These are phyloP conservation scores for Globisporangium radiosum DNA, from an alignment of 352 stramenopile species.

Conservation along the genomic window DNA sequence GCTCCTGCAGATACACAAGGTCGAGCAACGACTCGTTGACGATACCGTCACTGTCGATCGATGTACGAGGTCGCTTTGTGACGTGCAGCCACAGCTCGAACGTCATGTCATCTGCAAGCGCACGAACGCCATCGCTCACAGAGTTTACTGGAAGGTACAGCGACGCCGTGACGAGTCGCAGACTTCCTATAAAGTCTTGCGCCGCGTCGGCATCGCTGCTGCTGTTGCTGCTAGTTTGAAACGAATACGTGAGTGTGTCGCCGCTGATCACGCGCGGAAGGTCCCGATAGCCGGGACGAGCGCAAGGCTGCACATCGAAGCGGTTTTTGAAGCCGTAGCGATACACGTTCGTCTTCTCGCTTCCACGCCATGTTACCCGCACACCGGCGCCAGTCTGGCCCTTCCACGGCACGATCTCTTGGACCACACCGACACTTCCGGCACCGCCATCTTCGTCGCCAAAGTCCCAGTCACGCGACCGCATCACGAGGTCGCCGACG, in stretches of 20 bases:
- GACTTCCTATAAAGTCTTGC: constrained; percentile 28
- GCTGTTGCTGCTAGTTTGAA: constrained; percentile 10
- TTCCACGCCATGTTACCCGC: constrained; percentile 46
- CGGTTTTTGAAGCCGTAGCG: constrained; percentile 50
- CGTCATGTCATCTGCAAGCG: constrained; percentile 30
- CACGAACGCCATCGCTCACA: constrained; percentile 1
- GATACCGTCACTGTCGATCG: not conserved
- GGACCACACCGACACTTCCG: constrained; percentile 46
- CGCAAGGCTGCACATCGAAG: constrained; percentile 51
- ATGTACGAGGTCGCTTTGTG: not conserved
- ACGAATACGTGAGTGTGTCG: constrained; percentile 26
- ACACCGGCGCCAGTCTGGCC: constrained; percentile 42
- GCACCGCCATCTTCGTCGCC: constrained; percentile 61
- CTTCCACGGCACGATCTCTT: constrained; percentile 50
- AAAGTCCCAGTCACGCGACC: constrained; percentile 66
- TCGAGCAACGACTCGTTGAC: constrained; percentile 10
- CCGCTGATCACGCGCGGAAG: constrained; percentile 42
- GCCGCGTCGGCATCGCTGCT: constrained; percentile 10
- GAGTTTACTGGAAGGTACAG: constrained; percentile 12
- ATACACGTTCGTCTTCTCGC: constrained; percentile 35
- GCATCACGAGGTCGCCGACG: constrained; percentile 44
- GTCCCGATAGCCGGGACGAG: constrained; percentile 13
- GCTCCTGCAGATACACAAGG: constrained; percentile 18
- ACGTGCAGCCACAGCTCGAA: constrained; percentile 51
- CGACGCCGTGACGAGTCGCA: constrained; percentile 11